Conservation (phyloP, 495 filamentous ascomycete species). For the Penicillium macrosclerotiorum region DNA sequence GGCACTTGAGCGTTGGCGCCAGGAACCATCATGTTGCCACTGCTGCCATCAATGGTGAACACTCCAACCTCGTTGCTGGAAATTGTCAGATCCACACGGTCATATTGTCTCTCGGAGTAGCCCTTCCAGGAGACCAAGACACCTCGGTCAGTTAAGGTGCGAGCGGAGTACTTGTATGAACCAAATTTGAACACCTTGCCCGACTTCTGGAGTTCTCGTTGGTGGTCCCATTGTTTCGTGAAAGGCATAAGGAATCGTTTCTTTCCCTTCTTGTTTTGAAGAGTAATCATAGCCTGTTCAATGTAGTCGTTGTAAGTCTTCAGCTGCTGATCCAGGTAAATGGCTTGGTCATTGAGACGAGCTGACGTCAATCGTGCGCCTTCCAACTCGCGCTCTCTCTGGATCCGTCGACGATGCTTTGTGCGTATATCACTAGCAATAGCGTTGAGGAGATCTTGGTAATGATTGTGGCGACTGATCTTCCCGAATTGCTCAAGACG, state of each 20-base stretch:
- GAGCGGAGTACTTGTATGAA: constrained; percentile 92
- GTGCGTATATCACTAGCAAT: constrained; percentile 96
- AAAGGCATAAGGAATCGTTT: constrained; percentile 94
- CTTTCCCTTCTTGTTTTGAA: constrained; percentile 96
- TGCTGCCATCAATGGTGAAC: constrained; percentile 88
- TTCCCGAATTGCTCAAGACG: constrained; percentile 78
- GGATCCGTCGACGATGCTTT: constrained; percentile 88
- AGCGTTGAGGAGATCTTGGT: constrained; percentile 94
- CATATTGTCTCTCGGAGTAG: constrained; percentile 81
- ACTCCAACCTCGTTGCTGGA: constrained; percentile 92
- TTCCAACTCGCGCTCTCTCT: constrained; percentile 87
- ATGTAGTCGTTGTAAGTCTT: constrained; percentile 99
- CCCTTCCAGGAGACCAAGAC: constrained; percentile 88
- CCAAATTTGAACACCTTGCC: constrained; percentile 96
- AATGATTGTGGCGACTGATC: constrained; percentile 87
- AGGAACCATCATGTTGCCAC: constrained; percentile 91
- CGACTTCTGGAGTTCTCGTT: constrained; percentile 85
- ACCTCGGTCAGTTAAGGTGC: constrained; percentile 86
- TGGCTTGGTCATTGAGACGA: constrained; percentile 86
- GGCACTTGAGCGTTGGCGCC: constrained; percentile 88
- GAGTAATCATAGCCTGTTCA: constrained; percentile 97
- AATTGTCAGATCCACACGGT: constrained; percentile 90
- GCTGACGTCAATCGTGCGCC: constrained; percentile 78
- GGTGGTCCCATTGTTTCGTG: constrained; percentile 98
- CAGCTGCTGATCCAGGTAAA: constrained; percentile 88